These are phyloP conservation scores for Cyclotella kingstonii DNA, from an alignment of 108 stramenopile species.

Conservation along the genomic window DNA sequence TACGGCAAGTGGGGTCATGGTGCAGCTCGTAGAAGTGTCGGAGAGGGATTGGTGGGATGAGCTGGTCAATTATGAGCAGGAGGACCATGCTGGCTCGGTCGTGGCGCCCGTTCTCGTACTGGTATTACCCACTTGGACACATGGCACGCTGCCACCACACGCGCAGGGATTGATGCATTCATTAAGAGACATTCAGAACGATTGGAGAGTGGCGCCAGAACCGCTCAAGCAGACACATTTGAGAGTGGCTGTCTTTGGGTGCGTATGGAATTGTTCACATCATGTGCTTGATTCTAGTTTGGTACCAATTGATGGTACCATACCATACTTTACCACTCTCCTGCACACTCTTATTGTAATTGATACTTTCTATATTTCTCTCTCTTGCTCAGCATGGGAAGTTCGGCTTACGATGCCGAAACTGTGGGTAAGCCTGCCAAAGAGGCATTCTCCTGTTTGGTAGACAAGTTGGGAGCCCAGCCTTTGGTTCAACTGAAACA, in stretches of 20 bases:
- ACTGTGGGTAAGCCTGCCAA: constrained; percentile 80
- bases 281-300: constrained; percentile 33
- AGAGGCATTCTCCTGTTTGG: constrained; percentile 55
- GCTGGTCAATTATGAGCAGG: constrained; percentile 70
- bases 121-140: constrained; percentile 75
- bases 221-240: constrained; percentile 16
- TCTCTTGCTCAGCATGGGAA: constrained; percentile 77
- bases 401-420: constrained; percentile 70
- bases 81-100: constrained; percentile 27
- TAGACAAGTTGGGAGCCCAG: constrained; percentile 63
- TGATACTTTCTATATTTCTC: neutral
- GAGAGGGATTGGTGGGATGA: constrained; percentile 89
- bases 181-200: constrained; percentile 63
- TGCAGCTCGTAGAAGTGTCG: neutral
- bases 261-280: neutral
- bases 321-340: neutral
- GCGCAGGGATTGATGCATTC: constrained; percentile 47
- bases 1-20: neutral
- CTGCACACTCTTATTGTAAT: no score
- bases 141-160: constrained; percentile 65
- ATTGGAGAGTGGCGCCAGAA: constrained; percentile 83
- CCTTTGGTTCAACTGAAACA: no score
- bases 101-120: constrained; percentile 53
- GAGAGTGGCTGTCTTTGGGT: constrained; percentile 2
- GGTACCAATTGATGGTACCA: neutral